These are phyloP conservation scores for Ophiostoma piceae DNA, from an alignment of 2,329 filamentous ascomycete genomes.

Conservation along the genomic window DNA sequence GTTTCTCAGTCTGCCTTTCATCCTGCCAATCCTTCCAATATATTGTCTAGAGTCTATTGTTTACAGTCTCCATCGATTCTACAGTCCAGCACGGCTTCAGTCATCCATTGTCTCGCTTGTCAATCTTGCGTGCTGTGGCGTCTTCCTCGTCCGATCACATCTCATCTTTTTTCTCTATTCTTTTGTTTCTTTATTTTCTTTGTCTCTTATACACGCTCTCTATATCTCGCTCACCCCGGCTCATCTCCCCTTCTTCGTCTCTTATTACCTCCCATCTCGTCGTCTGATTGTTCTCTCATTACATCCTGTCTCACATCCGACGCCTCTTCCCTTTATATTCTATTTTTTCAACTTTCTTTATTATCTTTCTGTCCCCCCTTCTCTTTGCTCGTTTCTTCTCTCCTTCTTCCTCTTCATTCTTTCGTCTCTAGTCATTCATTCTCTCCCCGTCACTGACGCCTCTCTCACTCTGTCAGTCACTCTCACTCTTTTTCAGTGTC, in stretches of 20 bases:
- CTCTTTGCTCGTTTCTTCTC: not conserved
- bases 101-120: slow-evolving; percentile 6
- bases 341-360: slow-evolving; percentile 20
- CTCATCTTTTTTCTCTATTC: not conserved
- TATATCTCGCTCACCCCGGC: slow-evolving; percentile 10
- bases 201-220: no score
- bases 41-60: not conserved
- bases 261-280: not conserved
- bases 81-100: not conserved
- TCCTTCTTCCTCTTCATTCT: not conserved
- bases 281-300: not conserved
- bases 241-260: not conserved
- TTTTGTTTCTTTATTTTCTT: not conserved
- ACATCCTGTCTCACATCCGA: not conserved
- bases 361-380: slow-evolving; percentile 18
- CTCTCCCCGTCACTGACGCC: not conserved
- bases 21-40: not conserved
- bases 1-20: not conserved
- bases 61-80: not conserved
- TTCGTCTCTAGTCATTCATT: not conserved
- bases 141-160: slow-evolving; percentile 8
- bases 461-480: not conserved
- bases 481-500: not conserved
- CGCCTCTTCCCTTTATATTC: slow-evolving; percentile 15
- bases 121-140: slow-evolving; percentile 17